Evolutionary conservation across 2,329 filamentous ascomycete genomes (phyloP).

Genomic region (Trichoderma koningii): DNA sequence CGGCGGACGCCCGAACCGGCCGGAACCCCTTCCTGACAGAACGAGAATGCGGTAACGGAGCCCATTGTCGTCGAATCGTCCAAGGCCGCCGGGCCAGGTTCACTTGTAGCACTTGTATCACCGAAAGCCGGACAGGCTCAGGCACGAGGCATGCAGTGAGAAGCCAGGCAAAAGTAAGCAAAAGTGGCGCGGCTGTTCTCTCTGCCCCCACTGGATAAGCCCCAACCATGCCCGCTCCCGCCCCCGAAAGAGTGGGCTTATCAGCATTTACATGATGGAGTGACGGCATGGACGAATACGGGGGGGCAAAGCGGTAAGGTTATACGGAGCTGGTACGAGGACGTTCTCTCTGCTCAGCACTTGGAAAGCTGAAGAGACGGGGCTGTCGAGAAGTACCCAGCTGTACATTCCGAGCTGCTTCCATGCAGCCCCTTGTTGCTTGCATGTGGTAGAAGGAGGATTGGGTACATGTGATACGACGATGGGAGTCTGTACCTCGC

Average conservation of each 20-base stretch:
- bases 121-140: too few species aligned
- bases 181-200: background rate
- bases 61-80: background rate
- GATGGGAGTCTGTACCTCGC: too few species aligned
- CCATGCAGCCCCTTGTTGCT: too few species aligned
- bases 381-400: background rate
- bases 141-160: background rate
- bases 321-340: background rate
- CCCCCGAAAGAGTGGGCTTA: slow-evolving; percentile 22
- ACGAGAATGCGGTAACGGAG: slow-evolving; percentile 19
- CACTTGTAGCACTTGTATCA: too few species aligned
- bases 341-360: background rate
- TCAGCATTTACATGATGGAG: slow-evolving; percentile 27
- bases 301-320: background rate
- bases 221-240: slow-evolving; percentile 16
- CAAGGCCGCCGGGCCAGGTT: too few species aligned
- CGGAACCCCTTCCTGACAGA: slow-evolving; percentile 19
- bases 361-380: slow-evolving; percentile 4
- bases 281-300: slow-evolving; percentile 20
- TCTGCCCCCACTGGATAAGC: slow-evolving; percentile 11
- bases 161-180: slow-evolving; percentile 2
- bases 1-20: slow-evolving; percentile 15
- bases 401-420: too few species aligned
- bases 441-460: too few species aligned
- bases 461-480: too few species aligned